phyloP scores from a whole-genome alignment of 768 basidiomycete genomes.

The Ramaria sp. region DNA sequence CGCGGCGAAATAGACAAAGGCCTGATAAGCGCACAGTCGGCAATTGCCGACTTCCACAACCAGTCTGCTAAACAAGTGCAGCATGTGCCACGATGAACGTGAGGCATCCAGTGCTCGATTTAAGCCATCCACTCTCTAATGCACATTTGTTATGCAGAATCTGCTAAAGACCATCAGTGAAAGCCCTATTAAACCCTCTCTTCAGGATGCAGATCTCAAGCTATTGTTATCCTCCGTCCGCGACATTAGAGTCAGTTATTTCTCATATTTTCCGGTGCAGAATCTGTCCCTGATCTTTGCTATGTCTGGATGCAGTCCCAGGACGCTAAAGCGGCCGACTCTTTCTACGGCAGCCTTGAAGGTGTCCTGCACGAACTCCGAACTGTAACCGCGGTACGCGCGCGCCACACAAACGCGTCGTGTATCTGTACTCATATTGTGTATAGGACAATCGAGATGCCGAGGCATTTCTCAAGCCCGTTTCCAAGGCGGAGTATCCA shows the following conservation, averaged over 20 bases:
- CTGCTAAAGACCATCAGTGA: constrained; percentile 80
- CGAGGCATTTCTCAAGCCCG: constrained; percentile 88
- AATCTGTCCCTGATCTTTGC: constrained; percentile 17
- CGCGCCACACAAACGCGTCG: constrained; percentile 13
- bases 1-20: background rate
- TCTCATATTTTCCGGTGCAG: constrained; percentile 8
- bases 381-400: constrained; percentile 52
- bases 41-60: constrained; percentile 5
- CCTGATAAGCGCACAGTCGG: background rate
- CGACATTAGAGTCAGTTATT: constrained; percentile 67
- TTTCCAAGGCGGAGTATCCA: constrained; percentile 79
- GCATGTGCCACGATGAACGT: constrained; percentile 25
- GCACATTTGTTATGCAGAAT: constrained; percentile 42
- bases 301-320: constrained; percentile 30
- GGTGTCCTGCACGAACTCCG: constrained; percentile 79
- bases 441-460: constrained; percentile 77
- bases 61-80: background rate
- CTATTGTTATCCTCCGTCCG: constrained; percentile 76
- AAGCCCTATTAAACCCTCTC: constrained; percentile 51
- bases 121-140: constrained; percentile 19
- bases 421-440: constrained; percentile 15
- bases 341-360: constrained; percentile 92
- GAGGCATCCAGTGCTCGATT: constrained; percentile 13
- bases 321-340: constrained; percentile 68
- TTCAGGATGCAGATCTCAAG: constrained; percentile 63